Base-by-base conservation (phyloP, 257 asterid genomes). In the Ajuga chamaepitys region DNA sequence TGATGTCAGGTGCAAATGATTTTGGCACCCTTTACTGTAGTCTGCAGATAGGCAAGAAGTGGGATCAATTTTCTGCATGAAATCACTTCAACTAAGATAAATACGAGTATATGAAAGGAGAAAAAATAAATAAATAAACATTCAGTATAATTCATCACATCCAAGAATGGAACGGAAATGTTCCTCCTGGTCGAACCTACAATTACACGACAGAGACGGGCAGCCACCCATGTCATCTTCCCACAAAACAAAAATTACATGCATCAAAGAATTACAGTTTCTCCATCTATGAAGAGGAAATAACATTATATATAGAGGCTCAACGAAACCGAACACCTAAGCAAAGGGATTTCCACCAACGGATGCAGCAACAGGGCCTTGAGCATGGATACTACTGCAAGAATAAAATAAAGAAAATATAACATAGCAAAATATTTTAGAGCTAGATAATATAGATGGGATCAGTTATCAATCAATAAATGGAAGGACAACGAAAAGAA, bases 291-390 rank as follows among this genome's bases (percentile, higher is more conserved):
- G 32, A 22, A 51, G 45, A 21, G 37, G 54, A 56, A 38, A 67
- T 16, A 14, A 40, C 37, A 4, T 4, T 8, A 30, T 30, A 24
- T 22, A n/a, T 51, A 34, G 1, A 48, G 59, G 60, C 1, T 44
- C 4, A 24, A 62, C 3, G 32, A 35, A 32, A 28, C 47, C 8
- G 55, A 46, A 12, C 44, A n/a, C 25, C 77, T 81, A 86, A 11
- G 92, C 89, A 57, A 89, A 89, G 13, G 97, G 97, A 57, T 89
- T 87, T 65, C 95, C 92, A 50, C 89, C 89, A 46, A 81, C 72
- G 17, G 91, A 78, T 17, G 88, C 89, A 64, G 88, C 89, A 64
- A 82, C 84, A 28, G 80, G 86, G 63, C 94, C 95, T 65, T 80
- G 83, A 46, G 80, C 71, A 24, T 82, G 81, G 56, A 80, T 74